These are phyloP conservation scores for Gigaspora rosea DNA, from an alignment of 192 early-diverging fungal species.

Conservation along the genomic window DNA sequence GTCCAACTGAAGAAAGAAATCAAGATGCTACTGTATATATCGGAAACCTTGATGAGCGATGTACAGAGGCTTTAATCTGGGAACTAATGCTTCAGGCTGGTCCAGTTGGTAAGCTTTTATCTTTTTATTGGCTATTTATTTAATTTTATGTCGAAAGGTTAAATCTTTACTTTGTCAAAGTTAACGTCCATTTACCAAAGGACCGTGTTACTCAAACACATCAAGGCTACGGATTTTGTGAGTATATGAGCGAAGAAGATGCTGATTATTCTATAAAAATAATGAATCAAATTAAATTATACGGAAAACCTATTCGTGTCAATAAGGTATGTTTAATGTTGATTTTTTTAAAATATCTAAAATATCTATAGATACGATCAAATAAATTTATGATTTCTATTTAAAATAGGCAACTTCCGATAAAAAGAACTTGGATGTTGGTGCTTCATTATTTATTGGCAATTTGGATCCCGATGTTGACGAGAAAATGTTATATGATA, in stretches of 20 bases:
- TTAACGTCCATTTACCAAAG: slow-evolving; percentile 96
- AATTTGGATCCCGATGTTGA: slow-evolving; percentile 92
- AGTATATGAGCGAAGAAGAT: slow-evolving; percentile 92
- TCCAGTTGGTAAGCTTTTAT: slow-evolving; percentile 68
- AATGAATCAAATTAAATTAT: slow-evolving; percentile 97
- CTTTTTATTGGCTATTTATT: neutral
- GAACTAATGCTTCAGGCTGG: slow-evolving; percentile 99
- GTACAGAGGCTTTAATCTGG: slow-evolving; percentile 92
- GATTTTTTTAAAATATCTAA: neutral
- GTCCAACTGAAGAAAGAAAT: slow-evolving; percentile 73
- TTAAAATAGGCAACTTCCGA: slow-evolving; percentile 70
- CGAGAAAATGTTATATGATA: slow-evolving; percentile 90
- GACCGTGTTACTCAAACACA: slow-evolving; percentile 93
- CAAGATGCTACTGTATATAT: slow-evolving; percentile 98
- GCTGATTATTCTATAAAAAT: slow-evolving; percentile 96
- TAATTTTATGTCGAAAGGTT: neutral
- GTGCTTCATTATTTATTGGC: slow-evolving; percentile 95
- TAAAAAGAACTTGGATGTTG: slow-evolving; percentile 85
- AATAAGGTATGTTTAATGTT: slow-evolving; percentile 68
- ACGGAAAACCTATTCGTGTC: slow-evolving; percentile 90
- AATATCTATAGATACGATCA: neutral
- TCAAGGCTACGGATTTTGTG: slow-evolving; percentile 95
- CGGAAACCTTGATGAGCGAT: slow-evolving; percentile 95
- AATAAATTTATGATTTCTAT: neutral
- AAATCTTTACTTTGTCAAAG: slow-evolving; percentile 38